Base-by-base conservation (phyloP, 306 rosid genomes). In the Quercus rubra region DNA sequence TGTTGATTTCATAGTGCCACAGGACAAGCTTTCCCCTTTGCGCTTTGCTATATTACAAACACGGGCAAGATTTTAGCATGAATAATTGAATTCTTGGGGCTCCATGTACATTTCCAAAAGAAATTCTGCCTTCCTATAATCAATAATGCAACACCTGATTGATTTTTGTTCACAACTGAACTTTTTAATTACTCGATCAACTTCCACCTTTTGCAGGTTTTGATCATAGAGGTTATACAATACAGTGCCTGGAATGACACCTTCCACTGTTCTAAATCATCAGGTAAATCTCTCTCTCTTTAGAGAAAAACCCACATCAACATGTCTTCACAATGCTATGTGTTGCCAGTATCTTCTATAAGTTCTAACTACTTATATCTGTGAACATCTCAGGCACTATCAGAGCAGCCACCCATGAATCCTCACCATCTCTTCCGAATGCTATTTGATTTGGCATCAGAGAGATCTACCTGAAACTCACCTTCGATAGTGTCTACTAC, bases 171-270 rank as follows among this genome's bases (percentile, higher is more conserved):
- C 23, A 21, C 14, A 62, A 25, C 43, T 38, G 43, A 38, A 38
- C 83, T 78, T 79, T 74, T 49, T 67, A 14, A 78, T 66, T 77
- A 62, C 72, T 58, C 6, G 10, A 68, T 74, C 75, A 81, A 63
- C 78, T 83, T 61, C 78, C 61, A 68, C 15, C 78, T 12, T 81
- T 67, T 69, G 62, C 77, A 94, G 97, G 93, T 89, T 55, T 73
- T 94, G 91, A 81, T 92, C 52, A 94, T 91, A 51, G 97, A 92
- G 83, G 97, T 94, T 76, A 23, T 23, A 23, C 23, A 94, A 94
- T 74, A 92, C 97, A 15, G 97, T 94, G 61, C 99, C 99, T n/a
- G 95, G 99, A 87, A 94, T 94, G 99, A 92, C 97, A 52, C 97
- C 95, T 78, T 94, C 99, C 58, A 94, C 97, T 46, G 93, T 94